A percentile compares a stretch with the other conserved stretches of the same genome.
Evolutionary conservation across 371 early-diverging fungal species (phyloP).

Genomic region (Dichotomocladium elegans): DNA sequence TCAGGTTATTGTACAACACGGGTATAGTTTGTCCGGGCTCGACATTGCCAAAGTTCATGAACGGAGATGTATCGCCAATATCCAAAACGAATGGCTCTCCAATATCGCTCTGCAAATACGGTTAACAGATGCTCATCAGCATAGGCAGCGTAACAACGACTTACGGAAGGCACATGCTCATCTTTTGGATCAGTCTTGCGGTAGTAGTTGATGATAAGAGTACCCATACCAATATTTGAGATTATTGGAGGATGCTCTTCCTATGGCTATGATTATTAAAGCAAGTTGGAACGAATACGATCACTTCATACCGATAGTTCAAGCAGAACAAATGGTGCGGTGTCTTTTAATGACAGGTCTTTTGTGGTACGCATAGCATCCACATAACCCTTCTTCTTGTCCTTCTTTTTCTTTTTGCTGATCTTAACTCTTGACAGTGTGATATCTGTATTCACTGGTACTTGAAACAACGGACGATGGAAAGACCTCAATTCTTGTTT

Average conservation of each 20-base stretch:
- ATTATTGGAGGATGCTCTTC: conserved; percentile 98
- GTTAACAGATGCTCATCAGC: not conserved
- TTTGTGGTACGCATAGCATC: conserved; percentile 82
- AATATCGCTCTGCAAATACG: conserved; percentile 50
- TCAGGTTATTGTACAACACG: conserved; percentile 93
- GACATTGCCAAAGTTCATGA: conserved; percentile 95
- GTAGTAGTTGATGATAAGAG: conserved; percentile 94
- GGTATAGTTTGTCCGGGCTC: conserved; percentile 87
- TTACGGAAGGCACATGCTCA: conserved; percentile 65
- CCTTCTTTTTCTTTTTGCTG: conserved; percentile 73
- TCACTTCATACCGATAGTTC: conserved; percentile 88
- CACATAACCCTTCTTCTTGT: conserved; percentile 66
- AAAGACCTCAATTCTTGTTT: conserved; percentile 90
- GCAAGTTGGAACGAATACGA: too few relatives aligned
- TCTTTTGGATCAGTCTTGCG: conserved; percentile 91
- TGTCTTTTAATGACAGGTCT: conserved; percentile 92
- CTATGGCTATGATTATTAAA: too few relatives aligned
- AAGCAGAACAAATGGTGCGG: conserved; percentile 78
- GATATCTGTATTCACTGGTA: conserved; percentile 55
- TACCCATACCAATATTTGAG: conserved; percentile 97
- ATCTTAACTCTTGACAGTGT: conserved; percentile 68
- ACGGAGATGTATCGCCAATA: conserved; percentile 95
- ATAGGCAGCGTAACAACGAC: not conserved
- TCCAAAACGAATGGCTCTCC: conserved; percentile 91
- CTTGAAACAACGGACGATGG: conserved; percentile 86